Base-by-base conservation (phyloP, 2,329 filamentous ascomycete genomes). In the Phialophora verrucosa region DNA sequence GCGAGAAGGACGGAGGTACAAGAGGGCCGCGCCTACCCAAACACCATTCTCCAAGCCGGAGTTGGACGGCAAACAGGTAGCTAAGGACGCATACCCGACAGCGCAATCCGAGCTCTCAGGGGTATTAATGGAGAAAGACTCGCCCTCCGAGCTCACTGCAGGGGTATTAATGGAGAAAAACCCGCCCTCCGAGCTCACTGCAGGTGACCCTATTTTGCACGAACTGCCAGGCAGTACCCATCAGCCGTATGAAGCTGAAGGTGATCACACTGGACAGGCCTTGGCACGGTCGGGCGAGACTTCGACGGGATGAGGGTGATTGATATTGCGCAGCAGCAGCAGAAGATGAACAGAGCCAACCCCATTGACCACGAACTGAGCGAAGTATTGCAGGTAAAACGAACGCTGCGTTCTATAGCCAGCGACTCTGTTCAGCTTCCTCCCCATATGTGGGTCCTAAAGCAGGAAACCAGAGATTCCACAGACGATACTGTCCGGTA, bases 201-300 rank as follows among this genome's bases (percentile, higher is more conserved):
- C n/a, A 4, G 1, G 20, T n/a, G 35, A 44, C 11, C 7, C 55
- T 23, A 29, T 58, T 10, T 14, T 25, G 12, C 35, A 58, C 55
- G 55, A 58, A 44, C 23, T 58, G 20, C 55, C 55, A n/a, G 32
- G 35, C 20, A 58, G 55, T 4, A 58, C 10, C 14, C 55, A 44
- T 14, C 55, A 58, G 35, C 55, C 55, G 8, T 31, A 14, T 47
- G 55, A 58, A 27, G 55, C 55, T n/a, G 55, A 35, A n/a, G 31
- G 32, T 11, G 32, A 58, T 5, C n/a, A 58, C 55, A 51, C 8
- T 27, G 49, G 8, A 17, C 5, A 51, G 49, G 8, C 11, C 20
- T 25, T 23, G 20, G 10, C 49, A 4, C 10, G 10, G 12, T 51
- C 27, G 20, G 49, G 49, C 14, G 4, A 4, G 6, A 51, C 25